Base-by-base conservation (phyloP, 257 asterid genomes). In the Solanum commersonii region DNA sequence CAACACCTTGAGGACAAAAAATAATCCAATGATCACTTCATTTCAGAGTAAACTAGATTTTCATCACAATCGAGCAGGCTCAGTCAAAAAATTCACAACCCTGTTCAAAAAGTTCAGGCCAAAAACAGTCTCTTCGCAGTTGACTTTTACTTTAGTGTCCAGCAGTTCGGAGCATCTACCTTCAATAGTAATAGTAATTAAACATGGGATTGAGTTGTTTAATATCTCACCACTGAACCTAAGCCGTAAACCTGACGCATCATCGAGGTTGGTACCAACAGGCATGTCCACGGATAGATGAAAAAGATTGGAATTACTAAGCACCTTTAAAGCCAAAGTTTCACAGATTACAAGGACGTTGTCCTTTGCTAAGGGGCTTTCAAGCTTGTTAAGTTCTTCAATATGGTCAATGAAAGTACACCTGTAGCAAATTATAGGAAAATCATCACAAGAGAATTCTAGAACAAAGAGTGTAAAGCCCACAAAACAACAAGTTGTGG, bases 111-210 rank as follows among this genome's bases (percentile, higher is more conserved):
- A 91, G 91, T 97, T 97, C 87, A 97, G 91, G 90, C 97, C 98
- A 91, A 97, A 96, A 87, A 97, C 98, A 88, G 99, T 95, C 88
- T 97, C 98, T 90, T 97, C 98, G 88, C 98, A 97, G 88, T 95
- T 95, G 90, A 95, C 90, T 90, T 95, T 96, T 86, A 96, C 98
- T 2, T 91, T 87, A 25, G 94, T 92, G 83, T 94, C 95, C 79
- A 96, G 94, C 22, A 95, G 98, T 91, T 94, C 95, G 42, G 90
- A 89, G 93, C 96, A 95, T 87, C 92, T 90, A 88, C 99, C 99
- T 90, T 94, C 93, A 67, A 96, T 92, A 74, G 94, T 90, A 84
- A 95, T 95, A 59, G 98, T 93, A 91, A 96, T 83, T 81, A 97
- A 91, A 89, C 99, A 96, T 78, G 98, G 98, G 52, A 93, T 38